phyloP scores from a whole-genome alignment of 75 land plant species.

The Sequoiadendron giganteum region DNA sequence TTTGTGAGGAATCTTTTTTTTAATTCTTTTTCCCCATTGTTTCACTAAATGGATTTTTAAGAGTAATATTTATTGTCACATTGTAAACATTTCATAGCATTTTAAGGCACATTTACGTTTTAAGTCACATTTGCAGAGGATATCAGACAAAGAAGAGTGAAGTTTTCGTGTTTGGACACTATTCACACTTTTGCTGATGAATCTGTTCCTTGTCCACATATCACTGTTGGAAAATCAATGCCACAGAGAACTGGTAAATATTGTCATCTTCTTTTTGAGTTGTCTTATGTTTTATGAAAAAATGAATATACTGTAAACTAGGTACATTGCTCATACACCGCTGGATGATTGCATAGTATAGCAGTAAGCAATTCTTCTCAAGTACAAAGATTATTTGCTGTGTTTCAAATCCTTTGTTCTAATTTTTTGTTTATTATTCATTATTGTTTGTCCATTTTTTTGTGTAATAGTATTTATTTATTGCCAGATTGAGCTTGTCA shows the following conservation, averaged over 20 bases:
- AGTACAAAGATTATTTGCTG: background rate
- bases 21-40: too few relatives aligned
- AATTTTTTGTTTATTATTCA: background rate
- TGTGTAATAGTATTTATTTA: background rate
- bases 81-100: background rate
- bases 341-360: background rate
- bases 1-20: too few relatives aligned
- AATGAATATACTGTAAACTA: background rate
- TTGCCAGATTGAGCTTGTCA: background rate
- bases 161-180: constrained; percentile 7
- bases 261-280: background rate
- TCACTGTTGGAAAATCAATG: background rate
- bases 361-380: background rate
- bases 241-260: background rate
- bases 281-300: background rate
- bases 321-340: background rate
- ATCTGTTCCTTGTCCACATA: background rate
- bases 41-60: background rate
- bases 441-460: background rate
- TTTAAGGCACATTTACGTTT: background rate
- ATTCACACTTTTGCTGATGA: background rate
- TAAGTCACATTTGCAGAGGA: background rate
- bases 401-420: background rate
- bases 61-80: background rate
- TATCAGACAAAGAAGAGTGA: background rate